These are phyloP conservation scores for Aethionema arabicum DNA, from an alignment of 345 rosid species.

Conservation along the genomic window DNA sequence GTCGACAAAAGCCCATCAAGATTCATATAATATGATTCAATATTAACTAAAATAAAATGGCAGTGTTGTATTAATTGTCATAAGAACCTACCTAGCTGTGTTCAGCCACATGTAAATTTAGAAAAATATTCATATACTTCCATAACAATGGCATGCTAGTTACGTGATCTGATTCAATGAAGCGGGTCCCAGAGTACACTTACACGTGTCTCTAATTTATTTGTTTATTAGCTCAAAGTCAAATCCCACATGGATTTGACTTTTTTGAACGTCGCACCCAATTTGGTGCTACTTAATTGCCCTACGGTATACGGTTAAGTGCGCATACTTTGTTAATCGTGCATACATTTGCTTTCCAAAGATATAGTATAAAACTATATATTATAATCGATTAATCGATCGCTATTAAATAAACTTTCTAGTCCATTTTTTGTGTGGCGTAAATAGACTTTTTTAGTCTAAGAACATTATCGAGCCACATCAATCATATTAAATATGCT, in stretches of 20 bases:
- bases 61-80: constrained; percentile 13
- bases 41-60: constrained; percentile 24
- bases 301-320: constrained; percentile 20
- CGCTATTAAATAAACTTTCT: constrained; percentile 8
- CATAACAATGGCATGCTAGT: constrained; percentile 23
- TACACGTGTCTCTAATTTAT: constrained; percentile 17
- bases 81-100: constrained; percentile 25
- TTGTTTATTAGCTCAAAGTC: constrained; percentile 1
- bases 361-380: neutral
- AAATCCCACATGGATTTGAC: constrained; percentile 37
- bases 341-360: constrained; percentile 20
- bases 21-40: neutral
- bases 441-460: constrained; percentile 25
- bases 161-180: constrained; percentile 34
- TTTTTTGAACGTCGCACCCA: constrained; percentile 25
- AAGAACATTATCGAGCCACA: constrained; percentile 26
- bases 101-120: constrained; percentile 31
- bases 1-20: constrained; percentile 20
- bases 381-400: neutral
- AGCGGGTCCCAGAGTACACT: constrained; percentile 15
- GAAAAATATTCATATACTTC: constrained; percentile 1
- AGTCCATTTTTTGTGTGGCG: constrained; percentile 12
- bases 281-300: constrained; percentile 20
- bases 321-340: constrained; percentile 33
- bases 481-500: neutral